Percentiles rank a stretch among this genome's conserved stretches.
Conservation (phyloP, 352 stramenopile species). For the Pythium sukuiense region DNA sequence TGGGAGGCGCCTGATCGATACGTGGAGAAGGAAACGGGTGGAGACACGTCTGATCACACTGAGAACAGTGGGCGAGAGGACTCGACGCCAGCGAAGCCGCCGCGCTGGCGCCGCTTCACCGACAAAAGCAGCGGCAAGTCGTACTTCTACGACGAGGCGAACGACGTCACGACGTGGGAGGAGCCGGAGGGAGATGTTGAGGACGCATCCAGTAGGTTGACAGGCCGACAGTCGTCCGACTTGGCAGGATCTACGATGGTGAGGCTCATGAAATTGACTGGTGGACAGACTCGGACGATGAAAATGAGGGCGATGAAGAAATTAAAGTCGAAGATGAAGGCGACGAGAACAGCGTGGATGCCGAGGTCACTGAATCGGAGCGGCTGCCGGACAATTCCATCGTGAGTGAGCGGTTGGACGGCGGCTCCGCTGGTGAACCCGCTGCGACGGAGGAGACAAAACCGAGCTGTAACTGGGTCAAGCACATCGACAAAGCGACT, state of each 20-base stretch:
- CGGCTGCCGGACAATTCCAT: background rate
- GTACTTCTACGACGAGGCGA: slow-evolving; percentile 81
- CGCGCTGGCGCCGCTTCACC: slow-evolving; percentile 57
- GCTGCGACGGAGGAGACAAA: background rate
- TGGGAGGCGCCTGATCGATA: slow-evolving; percentile 64
- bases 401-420: background rate
- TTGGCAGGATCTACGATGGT: background rate
- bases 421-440: background rate
- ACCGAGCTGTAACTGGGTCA: slow-evolving; percentile 47
- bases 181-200: slow-evolving; percentile 49
- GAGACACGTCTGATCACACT: background rate
- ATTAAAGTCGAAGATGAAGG: slow-evolving; percentile 28
- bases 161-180: slow-evolving; percentile 72
- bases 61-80: background rate
- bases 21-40: slow-evolving; percentile 13
- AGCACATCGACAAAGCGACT: slow-evolving; percentile 63
- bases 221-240: background rate
- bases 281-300: background rate
- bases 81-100: slow-evolving; percentile 18
- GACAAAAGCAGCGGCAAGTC: slow-evolving; percentile 56
- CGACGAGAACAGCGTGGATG: slow-evolving; percentile 7
- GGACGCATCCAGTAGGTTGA: slow-evolving; percentile 26
- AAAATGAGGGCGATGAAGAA: slow-evolving; percentile 10
- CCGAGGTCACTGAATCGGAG: background rate
- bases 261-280: background rate